Percentiles rank a stretch among this genome's conserved stretches.
phyloP scores from a whole-genome alignment of 179 eudicot species.

The Heliamphora pulchella region DNA sequence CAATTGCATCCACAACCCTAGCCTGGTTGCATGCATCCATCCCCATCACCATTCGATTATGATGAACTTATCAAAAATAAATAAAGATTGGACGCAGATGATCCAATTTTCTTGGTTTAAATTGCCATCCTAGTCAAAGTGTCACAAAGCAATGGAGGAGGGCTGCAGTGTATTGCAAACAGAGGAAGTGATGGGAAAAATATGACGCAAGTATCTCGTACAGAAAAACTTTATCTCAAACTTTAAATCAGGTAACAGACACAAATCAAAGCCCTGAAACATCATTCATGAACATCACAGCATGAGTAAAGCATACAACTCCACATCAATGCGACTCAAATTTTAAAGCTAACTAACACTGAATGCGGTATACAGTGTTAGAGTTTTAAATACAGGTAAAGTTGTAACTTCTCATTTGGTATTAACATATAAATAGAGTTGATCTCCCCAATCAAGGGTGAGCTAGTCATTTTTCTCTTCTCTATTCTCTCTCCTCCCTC shows the following conservation, averaged over 20 bases:
- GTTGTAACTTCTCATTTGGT: too few species aligned
- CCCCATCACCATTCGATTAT: background rate
- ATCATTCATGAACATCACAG: constrained; percentile 3
- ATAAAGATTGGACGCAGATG: background rate
- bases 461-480: too few species aligned
- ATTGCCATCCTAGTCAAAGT: background rate
- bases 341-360: background rate
- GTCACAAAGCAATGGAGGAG: background rate
- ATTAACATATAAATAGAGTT: too few species aligned
- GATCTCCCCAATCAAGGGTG: too few species aligned
- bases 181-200: background rate
- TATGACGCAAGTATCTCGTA: background rate
- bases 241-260: background rate
- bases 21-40: background rate
- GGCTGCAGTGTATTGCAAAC: background rate
- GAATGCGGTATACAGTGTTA: background rate
- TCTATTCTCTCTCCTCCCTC: too few species aligned
- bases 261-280: background rate
- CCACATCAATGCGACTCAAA: background rate
- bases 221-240: background rate
- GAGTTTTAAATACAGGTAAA: too few species aligned
- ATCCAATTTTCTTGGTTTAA: background rate
- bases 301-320: background rate
- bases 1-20: background rate
- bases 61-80: too few species aligned